phyloP scores from a whole-genome alignment of 1,284 basidiomycete species.

The Ceratobasidium theobromae region DNA sequence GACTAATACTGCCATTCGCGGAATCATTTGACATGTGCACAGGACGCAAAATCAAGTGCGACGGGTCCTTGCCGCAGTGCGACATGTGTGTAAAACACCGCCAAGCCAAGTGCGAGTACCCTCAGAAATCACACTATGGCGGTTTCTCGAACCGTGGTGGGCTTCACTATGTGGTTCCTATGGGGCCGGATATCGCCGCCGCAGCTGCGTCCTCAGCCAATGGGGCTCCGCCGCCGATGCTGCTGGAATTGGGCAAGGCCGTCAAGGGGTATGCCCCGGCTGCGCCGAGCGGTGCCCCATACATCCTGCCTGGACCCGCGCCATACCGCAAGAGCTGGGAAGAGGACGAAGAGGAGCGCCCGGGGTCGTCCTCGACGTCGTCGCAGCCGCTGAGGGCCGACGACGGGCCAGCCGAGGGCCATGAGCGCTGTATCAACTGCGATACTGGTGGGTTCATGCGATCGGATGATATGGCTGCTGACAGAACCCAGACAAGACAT shows the following conservation, averaged over 20 bases:
- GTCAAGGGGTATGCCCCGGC: constrained; percentile 25
- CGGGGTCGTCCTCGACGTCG: constrained; percentile 14
- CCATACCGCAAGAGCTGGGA: neutral
- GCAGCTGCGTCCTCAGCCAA: constrained; percentile 20
- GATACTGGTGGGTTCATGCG: constrained; percentile 19
- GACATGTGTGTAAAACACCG: constrained; percentile 26
- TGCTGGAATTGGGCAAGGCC: constrained; percentile 13
- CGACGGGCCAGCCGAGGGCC: neutral
- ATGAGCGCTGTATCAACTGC: constrained; percentile 27
- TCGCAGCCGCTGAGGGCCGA: neutral
- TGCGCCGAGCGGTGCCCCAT: constrained; percentile 7
- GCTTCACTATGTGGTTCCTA: constrained; percentile 27
- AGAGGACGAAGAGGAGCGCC: constrained; percentile 14
- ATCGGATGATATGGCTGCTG: constrained; percentile 1
- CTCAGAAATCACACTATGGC: constrained; percentile 26
- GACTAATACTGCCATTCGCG: neutral
- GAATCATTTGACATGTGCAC: neutral
- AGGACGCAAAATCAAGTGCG: constrained; percentile 30
- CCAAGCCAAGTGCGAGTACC: constrained; percentile 29
- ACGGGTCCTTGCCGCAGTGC: constrained; percentile 26
- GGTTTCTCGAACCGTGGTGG: constrained; percentile 28
- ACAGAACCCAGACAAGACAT: constrained; percentile 17
- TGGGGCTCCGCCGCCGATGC: constrained; percentile 13
- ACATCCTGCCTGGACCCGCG: constrained; percentile 17
- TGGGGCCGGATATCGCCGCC: constrained; percentile 29